Base-by-base conservation (phyloP, 2,329 filamentous ascomycete species). In the Lachnum nothofagi region DNA sequence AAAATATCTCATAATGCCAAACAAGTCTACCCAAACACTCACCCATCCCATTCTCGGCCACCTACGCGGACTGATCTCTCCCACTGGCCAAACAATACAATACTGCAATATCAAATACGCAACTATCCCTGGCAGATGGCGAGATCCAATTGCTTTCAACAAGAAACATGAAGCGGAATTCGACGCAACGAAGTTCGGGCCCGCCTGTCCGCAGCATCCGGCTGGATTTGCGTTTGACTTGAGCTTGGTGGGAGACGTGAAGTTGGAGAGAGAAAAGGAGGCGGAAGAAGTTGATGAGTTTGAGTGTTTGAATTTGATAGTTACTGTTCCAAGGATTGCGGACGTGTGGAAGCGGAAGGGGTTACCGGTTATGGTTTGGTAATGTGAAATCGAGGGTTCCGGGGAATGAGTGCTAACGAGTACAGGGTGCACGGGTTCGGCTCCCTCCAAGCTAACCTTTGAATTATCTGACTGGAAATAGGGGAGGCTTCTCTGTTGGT, bases 41-140 rank as follows among this genome's bases (percentile, higher is more conserved):
- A 23, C 39, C 25, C 55, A 58, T 27, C 29, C 41, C 10, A 44
- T 10, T 5, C 44, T 58, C 1, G 53, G 55, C 9, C 27, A 23
- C 5, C 34, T 58, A 25, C 51, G 42, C 20, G 55, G 55, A 37
- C 27, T 17, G 8, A 12, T 37, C n/a, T 52, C 50, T 7, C 7
- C 39, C 17, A 42, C 51, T 33, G 38, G 42, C 16, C 24, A 44
- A 20, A 56, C 55, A 35, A 50, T 59, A 10, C 64, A 69, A 48
- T 70, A 65, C 50, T 59, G 65, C 20, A 64, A 64, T 27, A 53
- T 70, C 19, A 67, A 65, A 57, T 70, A 64, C 37, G 67, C 65
- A 6, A 48, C 48, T 1, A 63, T 69, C 47, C 63, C 65, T 2
- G 60, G 55, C 3, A 57, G 67, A 39, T 70, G 62, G 52, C 44